Base-by-base conservation (phyloP, 257 asterid species). In the Nicotiana paniculata region DNA sequence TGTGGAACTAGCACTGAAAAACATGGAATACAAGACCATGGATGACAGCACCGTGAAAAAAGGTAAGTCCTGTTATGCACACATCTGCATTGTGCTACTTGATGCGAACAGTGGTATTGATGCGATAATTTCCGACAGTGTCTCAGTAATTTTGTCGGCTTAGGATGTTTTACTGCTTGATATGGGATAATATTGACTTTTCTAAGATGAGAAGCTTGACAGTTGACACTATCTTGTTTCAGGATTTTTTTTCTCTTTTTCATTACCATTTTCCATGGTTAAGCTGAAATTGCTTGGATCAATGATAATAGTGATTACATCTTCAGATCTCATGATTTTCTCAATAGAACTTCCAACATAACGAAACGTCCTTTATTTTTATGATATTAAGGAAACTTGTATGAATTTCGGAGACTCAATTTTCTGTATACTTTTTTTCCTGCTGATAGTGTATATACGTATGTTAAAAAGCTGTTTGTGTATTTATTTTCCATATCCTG, bases 21-120 rank as follows among this genome's bases (percentile, higher is more conserved):
- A 96, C 88, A 96, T 96, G 99, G 99, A 96, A 83, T 96, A 96
- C 87, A 96, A 96, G 86, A 98, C 99, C 82, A 96, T 96, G 95
- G 99, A 96, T 90, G 99, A 96, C 87, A 94, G 93, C 81, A 87
- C 90, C 12, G 81, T 96, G 30, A 94, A 90, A 86, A 93, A 92
- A 91, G 97, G 99, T 93, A 64, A 57, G 64, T 28, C 53, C 63
- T 75, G 37, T 15, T 26, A 37, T 48, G 79, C 79, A 48, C 13
- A 51, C 80, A 16, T 51, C 46, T 75, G 80, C 53, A 51, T 32
- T 39, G 30, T 75, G 80, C 63, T 75, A 8, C 46, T 75, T 28
- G 80, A 75, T 75, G 64, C 63, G 28, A 51, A 62, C 63, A 51
- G 79, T 2, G 16, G 46, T 51, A 26, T 43, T 74, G 79, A 48